These are phyloP conservation scores for Alternaria burnsii DNA, from an alignment of 2,329 filamentous ascomycete genomes.

Conservation along the genomic window DNA sequence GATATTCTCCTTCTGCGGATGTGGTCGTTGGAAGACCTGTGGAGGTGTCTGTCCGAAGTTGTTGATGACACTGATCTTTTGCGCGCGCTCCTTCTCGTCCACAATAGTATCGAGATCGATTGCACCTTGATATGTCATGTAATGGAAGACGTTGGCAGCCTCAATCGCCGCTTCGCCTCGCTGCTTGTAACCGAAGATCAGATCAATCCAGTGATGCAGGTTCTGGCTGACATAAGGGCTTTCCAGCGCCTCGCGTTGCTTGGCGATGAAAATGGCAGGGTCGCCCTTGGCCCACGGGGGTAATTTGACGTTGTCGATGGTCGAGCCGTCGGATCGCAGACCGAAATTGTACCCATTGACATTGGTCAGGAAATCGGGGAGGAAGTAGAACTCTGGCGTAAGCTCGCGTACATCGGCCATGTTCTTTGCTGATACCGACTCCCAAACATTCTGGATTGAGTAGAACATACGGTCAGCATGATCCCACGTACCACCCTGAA, in stretches of 20 bases:
- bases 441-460: constrained; percentile 90
- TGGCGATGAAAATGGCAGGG: constrained; percentile 92
- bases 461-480: constrained; percentile 96
- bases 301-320: constrained; percentile 86
- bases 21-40: constrained; percentile 86
- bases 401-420: constrained; percentile 95
- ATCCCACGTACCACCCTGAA: constrained; percentile 96
- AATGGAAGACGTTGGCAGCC: constrained; percentile 93
- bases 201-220: constrained; percentile 93
- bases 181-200: constrained; percentile 94
- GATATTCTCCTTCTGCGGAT: constrained; percentile 75
- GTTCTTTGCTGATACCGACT: constrained; percentile 85
- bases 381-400: constrained; percentile 96
- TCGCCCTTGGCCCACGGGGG: constrained; percentile 97
- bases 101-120: constrained; percentile 91
- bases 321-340: constrained; percentile 77
- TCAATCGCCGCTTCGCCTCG: constrained; percentile 91
- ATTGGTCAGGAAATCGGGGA: constrained; percentile 95
- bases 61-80: constrained; percentile 95
- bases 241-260: constrained; percentile 94
- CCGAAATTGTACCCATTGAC: constrained; percentile 96
- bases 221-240: constrained; percentile 90
- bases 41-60: constrained; percentile 98
- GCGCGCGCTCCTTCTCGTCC: constrained; percentile 84
- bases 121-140: constrained; percentile 92